Base-by-base conservation (phyloP, 1,284 basidiomycete genomes). In the Naganishia sp. region DNA sequence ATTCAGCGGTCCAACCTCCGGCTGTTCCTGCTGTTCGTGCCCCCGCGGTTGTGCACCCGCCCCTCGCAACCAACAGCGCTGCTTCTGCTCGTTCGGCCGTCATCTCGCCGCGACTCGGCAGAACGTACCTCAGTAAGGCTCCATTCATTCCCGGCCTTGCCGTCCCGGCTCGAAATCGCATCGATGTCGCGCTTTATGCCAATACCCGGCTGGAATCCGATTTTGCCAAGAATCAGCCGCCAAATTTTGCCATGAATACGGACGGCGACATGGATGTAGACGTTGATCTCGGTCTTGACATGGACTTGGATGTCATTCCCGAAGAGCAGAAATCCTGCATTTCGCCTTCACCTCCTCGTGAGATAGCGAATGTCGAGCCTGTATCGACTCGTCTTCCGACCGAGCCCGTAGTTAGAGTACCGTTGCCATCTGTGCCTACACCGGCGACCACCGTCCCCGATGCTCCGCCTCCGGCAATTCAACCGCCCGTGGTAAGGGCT, bases 241-340 rank as follows among this genome's bases (percentile, higher is more conserved):
- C 18, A 10, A 3, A n/a, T 23, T 6, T 10, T 9, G 35, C 35
- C 35, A 2, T 39, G 10, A 13, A 39, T 39, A 39, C 35, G 10
- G 35, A 39, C 35, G 35, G 4, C n/a, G 57, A 46, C 35, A 57
- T 57, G 55, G 42, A 57, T 7, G 28, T 45, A 10, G 42, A 46
- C 25, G 55, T 58, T 10, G 56, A 58, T 39, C 31, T 58, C 18
- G 45, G 45, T 4, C 45, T 58, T 6, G 56, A 51, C 47, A 61
- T 61, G 47, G 57, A 61, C 41, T 28, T 61, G 35, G 47, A 51
- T n/a, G 15, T 28, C 6, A 23, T 54, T 41, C 52, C 35, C 13
- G 35, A 35, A 41, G 52, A 54, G 13, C 32, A 54, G 35, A 54
- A 54, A 21, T 32, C 52, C 21, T 32, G 52, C 10, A 35, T 54